Percentiles rank a stretch among this genome's conserved stretches.
These are phyloP conservation scores for Xylaria grammica DNA, from an alignment of 495 filamentous ascomycete genomes.

Conservation along the genomic window DNA sequence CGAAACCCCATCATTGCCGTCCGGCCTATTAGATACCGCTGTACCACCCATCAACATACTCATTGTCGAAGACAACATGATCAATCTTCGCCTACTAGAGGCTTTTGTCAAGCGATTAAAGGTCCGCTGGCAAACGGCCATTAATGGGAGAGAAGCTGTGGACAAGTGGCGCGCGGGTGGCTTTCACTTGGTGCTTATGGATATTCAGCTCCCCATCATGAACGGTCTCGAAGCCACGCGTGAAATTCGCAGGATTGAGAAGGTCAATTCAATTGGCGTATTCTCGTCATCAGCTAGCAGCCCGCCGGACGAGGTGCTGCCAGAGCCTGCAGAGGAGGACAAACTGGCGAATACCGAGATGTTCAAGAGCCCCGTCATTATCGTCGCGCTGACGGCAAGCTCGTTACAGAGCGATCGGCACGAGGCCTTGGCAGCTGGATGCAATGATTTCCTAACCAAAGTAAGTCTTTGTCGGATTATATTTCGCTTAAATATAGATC, in stretches of 20 bases:
- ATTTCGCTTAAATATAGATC: constrained; percentile 15
- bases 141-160: constrained; percentile 92
- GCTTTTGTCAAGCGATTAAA: constrained; percentile 96
- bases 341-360: constrained; percentile 70
- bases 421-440: constrained; percentile 92
- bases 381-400: constrained; percentile 93
- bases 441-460: constrained; percentile 99
- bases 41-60: constrained; percentile 97
- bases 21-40: constrained; percentile 77
- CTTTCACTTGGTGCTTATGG: constrained; percentile 98
- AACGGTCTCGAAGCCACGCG: constrained; percentile 95
- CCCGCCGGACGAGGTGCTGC: constrained; percentile 42
- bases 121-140: constrained; percentile 96
- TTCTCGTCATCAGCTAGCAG: constrained; percentile 61
- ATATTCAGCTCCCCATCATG: constrained; percentile 98
- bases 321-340: constrained; percentile 62
- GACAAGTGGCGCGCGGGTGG: constrained; percentile 90
- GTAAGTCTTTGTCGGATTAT: constrained; percentile 51
- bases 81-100: constrained; percentile 91
- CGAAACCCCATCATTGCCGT: constrained; percentile 57
- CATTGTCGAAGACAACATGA: constrained; percentile 98
- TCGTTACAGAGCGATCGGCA: constrained; percentile 92
- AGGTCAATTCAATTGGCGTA: constrained; percentile 87
- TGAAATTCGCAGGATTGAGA: constrained; percentile 89
- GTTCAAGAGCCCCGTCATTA: constrained; percentile 97